Conservation (phyloP, 768 basidiomycete species). For the Suillus weaverae region DNA sequence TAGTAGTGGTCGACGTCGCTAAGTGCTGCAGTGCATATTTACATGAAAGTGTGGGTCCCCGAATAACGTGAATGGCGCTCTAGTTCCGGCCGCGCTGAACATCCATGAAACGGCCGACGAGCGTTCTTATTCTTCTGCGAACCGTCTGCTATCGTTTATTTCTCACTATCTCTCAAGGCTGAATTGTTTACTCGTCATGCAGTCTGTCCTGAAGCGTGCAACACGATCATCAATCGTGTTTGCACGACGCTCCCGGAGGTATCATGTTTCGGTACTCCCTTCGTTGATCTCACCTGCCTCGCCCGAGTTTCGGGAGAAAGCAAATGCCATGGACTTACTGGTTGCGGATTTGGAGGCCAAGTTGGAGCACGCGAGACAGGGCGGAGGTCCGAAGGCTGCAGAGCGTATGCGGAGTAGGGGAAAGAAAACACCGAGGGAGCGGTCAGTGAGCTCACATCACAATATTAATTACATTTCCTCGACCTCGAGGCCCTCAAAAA, state of each 20-base stretch:
- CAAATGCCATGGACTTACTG: slow-evolving; percentile 67
- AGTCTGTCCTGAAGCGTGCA: slow-evolving; percentile 16
- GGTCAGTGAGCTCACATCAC: slow-evolving; percentile 42
- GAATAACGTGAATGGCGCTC: neutral
- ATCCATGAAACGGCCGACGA: neutral
- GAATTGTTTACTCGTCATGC: slow-evolving; percentile 10
- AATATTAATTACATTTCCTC: neutral
- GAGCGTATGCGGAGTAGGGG: slow-evolving; percentile 75
- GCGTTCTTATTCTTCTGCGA: neutral
- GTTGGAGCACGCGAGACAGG: slow-evolving; percentile 57
- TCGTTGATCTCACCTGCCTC: slow-evolving; percentile 67
- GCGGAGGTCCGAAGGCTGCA: slow-evolving; percentile 75
- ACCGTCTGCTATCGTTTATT: too few species aligned
- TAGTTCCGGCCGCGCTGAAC: slow-evolving; percentile 5
- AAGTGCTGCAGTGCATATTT: neutral
- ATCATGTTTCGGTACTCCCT: slow-evolving; percentile 75
- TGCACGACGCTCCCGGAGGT: slow-evolving; percentile 33
- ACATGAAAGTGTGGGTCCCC: neutral
- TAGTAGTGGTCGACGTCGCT: neutral
- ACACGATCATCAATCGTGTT: slow-evolving; percentile 6
- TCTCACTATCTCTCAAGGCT: neutral
- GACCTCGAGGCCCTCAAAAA: neutral
- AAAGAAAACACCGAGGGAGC: slow-evolving; percentile 81
- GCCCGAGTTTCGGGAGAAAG: slow-evolving; percentile 68
- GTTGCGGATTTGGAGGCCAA: slow-evolving; percentile 65